Conservation (phyloP, 306 rosid species). For the Cicer judaicum region DNA sequence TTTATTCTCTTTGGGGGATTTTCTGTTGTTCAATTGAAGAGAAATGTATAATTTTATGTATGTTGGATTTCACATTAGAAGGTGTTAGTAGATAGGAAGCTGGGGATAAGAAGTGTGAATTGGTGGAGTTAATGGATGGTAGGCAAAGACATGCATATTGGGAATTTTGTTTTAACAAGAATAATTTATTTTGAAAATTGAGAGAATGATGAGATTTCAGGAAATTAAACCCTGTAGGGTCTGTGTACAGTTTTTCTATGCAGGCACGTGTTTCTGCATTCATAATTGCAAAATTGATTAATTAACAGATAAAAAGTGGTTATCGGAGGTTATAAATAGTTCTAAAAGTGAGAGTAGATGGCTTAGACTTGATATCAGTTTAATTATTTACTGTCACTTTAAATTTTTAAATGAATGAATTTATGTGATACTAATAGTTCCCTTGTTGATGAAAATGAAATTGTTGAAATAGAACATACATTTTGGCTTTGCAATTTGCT, state of each 20-base stretch:
- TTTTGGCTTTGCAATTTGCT: background rate
- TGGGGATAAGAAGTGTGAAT: too few species aligned
- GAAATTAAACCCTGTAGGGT: constrained; percentile 8
- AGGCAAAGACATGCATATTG: constrained; percentile 14
- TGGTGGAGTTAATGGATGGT: constrained; percentile 1
- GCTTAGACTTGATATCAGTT: constrained; percentile 8
- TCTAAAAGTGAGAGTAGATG: background rate
- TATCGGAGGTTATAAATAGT: constrained; percentile 22
- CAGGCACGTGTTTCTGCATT: constrained; percentile 25
- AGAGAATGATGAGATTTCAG: constrained; percentile 9
- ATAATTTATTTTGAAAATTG: constrained; percentile 2
- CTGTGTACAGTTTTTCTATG: background rate
- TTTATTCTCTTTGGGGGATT: background rate
- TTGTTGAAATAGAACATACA: constrained; percentile 4
- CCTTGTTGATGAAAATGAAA: background rate
- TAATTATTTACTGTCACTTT: constrained; percentile 27
- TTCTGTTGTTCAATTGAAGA: background rate
- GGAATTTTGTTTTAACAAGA: constrained; percentile 14
- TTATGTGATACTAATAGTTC: constrained; percentile 7
- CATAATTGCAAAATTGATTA: constrained; percentile 23
- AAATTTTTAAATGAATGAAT: constrained; percentile 8
- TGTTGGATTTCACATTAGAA: background rate
- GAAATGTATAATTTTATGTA: background rate
- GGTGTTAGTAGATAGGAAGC: too few species aligned
- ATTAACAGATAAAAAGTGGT: constrained; percentile 4